Percentiles rank a stretch among this genome's conserved stretches.
Evolutionary conservation across 2,329 filamentous ascomycete species (phyloP).

Genomic region (Phialocephala sp.): DNA sequence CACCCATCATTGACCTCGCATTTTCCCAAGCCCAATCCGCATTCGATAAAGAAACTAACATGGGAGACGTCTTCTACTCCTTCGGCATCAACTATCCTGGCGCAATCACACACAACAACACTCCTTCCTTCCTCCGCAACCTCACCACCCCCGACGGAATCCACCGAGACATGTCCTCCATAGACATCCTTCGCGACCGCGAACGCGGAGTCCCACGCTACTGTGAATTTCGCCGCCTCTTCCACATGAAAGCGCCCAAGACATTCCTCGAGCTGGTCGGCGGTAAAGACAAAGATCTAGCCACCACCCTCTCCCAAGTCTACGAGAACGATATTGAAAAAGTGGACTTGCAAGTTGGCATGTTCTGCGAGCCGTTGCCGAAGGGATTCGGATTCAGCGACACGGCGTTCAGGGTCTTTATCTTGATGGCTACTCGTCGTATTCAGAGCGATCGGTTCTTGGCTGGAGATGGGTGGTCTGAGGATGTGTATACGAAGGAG

Average conservation of each 20-base stretch:
- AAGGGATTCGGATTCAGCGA: slow-evolving; percentile 32
- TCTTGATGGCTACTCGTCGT: slow-evolving; percentile 28
- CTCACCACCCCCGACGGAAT: slow-evolving; percentile 20
- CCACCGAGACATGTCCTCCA: slow-evolving; percentile 18
- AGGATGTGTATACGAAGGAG: slow-evolving; percentile 27
- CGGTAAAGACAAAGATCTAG: slow-evolving; percentile 18
- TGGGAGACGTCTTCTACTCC: slow-evolving; percentile 27
- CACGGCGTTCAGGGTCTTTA: slow-evolving; percentile 28
- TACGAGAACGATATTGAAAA: slow-evolving; percentile 26
- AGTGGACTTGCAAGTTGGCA: slow-evolving; percentile 25
- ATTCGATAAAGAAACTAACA: slow-evolving; percentile 16
- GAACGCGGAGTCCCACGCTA: slow-evolving; percentile 28
- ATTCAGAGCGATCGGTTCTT: slow-evolving; percentile 29
- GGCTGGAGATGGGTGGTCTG: slow-evolving; percentile 24
- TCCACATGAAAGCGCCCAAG: slow-evolving; percentile 24
- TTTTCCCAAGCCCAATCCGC: slow-evolving; percentile 26
- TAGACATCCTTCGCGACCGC: slow-evolving; percentile 28
- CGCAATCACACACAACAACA: slow-evolving; percentile 28
- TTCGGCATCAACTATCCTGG: slow-evolving; percentile 30
- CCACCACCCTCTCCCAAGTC: slow-evolving; percentile 9
- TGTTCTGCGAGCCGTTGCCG: slow-evolving; percentile 25
- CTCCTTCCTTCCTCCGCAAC: slow-evolving; percentile 25
- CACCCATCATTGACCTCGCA: slow-evolving; percentile 16
- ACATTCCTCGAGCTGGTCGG: slow-evolving; percentile 27
- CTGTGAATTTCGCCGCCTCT: slow-evolving; percentile 24